Conservation (phyloP, 805 yeast genomes). For the Isabelozyma heimii region DNA sequence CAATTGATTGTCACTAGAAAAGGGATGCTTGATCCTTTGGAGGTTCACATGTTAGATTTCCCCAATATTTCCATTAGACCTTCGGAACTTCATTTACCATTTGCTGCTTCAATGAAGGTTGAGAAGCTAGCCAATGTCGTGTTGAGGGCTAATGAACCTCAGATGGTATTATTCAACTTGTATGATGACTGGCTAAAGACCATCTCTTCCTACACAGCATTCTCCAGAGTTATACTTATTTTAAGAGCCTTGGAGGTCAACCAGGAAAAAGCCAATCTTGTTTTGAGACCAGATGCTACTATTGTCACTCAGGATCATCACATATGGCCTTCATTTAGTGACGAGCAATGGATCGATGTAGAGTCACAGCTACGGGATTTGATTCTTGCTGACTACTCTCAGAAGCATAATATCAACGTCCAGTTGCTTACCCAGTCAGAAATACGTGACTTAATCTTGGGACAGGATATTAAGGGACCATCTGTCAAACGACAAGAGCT, state of each 20-base stretch:
- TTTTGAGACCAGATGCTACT: slow-evolving; percentile 71
- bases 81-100: slow-evolving; percentile 86
- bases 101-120: slow-evolving; percentile 78
- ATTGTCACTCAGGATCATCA: slow-evolving; percentile 74
- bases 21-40: slow-evolving; percentile 90
- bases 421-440: slow-evolving; percentile 89
- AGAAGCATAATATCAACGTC: slow-evolving; percentile 80
- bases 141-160: slow-evolving; percentile 84
- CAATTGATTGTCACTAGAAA: slow-evolving; percentile 87
- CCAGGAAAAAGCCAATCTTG: slow-evolving; percentile 70
- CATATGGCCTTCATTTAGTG: slow-evolving; percentile 87
- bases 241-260: slow-evolving; percentile 78
- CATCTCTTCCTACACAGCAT: slow-evolving; percentile 88
- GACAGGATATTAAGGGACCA: slow-evolving; percentile 91
- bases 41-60: slow-evolving; percentile 95
- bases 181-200: slow-evolving; percentile 92
- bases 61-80: slow-evolving; percentile 88
- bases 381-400: slow-evolving; percentile 80
- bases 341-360: slow-evolving; percentile 89
- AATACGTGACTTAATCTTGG: slow-evolving; percentile 88
- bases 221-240: slow-evolving; percentile 80
- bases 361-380: slow-evolving; percentile 87
- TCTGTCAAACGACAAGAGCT: slow-evolving; percentile 82
- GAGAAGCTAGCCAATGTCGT: slow-evolving; percentile 79
- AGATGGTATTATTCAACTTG: slow-evolving; percentile 84